Percentiles rank a stretch among this genome's conserved stretches.
Conservation (phyloP, 345 rosid genomes). For the Hevea brasiliensis region DNA sequence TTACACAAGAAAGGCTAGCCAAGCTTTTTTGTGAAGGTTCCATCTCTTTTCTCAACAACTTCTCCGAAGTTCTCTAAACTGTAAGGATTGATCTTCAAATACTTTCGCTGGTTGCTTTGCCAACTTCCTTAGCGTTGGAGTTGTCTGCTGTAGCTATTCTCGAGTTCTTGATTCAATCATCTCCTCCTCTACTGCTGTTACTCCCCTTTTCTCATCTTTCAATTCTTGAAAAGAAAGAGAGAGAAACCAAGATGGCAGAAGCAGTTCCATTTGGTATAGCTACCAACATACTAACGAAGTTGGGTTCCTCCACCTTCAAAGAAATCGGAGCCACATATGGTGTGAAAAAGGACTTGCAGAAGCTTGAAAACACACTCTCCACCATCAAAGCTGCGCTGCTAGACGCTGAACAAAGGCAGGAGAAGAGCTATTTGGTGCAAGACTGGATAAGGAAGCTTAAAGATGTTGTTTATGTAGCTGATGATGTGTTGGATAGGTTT, state of each 20-base stretch:
- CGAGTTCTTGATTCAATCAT: not conserved
- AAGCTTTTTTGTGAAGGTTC: not conserved
- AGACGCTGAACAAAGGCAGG: conserved; percentile 4
- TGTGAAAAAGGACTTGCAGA: conserved; percentile 2
- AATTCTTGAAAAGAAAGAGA: not conserved
- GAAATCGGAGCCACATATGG: not conserved
- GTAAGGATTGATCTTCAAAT: no score
- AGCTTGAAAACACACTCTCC: conserved; percentile 4
- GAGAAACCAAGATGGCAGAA: conserved; percentile 4
- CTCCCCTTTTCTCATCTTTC: not conserved
- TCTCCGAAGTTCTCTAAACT: no score
- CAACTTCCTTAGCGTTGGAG: no score
- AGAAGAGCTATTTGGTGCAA: conserved; percentile 3
- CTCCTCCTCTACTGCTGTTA: not conserved
- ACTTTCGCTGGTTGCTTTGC: no score
- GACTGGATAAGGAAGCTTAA: conserved; percentile 8
- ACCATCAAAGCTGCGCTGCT: conserved; percentile 12
- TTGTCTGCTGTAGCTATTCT: no score
- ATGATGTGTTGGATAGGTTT: not conserved
- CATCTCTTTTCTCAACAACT: not conserved
- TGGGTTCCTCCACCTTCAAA: not conserved
- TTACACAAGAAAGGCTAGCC: no score
- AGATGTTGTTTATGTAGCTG: conserved; percentile 6
- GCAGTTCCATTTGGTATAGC: conserved; percentile 6
- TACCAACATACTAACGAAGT: not conserved